phyloP scores from a whole-genome alignment of 2,329 filamentous ascomycete genomes.

The Colletotrichum siamense region DNA sequence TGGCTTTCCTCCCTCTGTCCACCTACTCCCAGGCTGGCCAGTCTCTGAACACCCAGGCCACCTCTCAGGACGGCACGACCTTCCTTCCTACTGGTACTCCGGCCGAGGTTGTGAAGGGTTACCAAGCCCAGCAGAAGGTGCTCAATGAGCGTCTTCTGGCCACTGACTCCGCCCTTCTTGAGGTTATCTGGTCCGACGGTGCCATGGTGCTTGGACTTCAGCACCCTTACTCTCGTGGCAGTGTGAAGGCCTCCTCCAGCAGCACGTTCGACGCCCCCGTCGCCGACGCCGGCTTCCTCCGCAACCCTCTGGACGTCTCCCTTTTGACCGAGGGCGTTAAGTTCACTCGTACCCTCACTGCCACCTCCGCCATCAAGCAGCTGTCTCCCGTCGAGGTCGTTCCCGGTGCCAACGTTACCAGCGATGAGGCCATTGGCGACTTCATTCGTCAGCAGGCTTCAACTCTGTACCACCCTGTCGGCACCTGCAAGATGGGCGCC shows the following conservation, averaged over 20 bases:
- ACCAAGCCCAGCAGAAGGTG: slow-evolving; percentile 37
- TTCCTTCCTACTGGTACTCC: slow-evolving; percentile 38
- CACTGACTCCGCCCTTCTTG: slow-evolving; percentile 29
- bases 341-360: slow-evolving; percentile 36
- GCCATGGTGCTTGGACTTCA: slow-evolving; percentile 35
- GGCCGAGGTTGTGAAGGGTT: slow-evolving; percentile 41
- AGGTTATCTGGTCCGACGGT: slow-evolving; percentile 37
- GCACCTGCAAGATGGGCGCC: slow-evolving; percentile 39
- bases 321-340: slow-evolving; percentile 33
- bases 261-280: slow-evolving; percentile 38
- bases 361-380: not conserved
- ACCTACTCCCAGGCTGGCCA: slow-evolving; percentile 30
- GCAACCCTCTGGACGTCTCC: slow-evolving; percentile 42
- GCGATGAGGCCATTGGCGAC: slow-evolving; percentile 5
- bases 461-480: slow-evolving; percentile 40
- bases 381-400: slow-evolving; percentile 14
- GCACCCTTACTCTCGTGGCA: slow-evolving; percentile 45
- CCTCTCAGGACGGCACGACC: slow-evolving; percentile 34
- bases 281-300: slow-evolving; percentile 42
- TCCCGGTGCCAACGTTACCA: slow-evolving; percentile 13
- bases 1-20: slow-evolving; percentile 25
- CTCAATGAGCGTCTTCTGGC: slow-evolving; percentile 34
- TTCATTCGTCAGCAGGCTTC: slow-evolving; percentile 9
- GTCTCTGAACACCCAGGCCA: slow-evolving; percentile 32
- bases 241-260: slow-evolving; percentile 39